A percentile compares a stretch with the other conserved stretches of the same genome.
Evolutionary conservation across 148 eudicot species (phyloP).

Genomic region (Suaeda aralocaspica): DNA sequence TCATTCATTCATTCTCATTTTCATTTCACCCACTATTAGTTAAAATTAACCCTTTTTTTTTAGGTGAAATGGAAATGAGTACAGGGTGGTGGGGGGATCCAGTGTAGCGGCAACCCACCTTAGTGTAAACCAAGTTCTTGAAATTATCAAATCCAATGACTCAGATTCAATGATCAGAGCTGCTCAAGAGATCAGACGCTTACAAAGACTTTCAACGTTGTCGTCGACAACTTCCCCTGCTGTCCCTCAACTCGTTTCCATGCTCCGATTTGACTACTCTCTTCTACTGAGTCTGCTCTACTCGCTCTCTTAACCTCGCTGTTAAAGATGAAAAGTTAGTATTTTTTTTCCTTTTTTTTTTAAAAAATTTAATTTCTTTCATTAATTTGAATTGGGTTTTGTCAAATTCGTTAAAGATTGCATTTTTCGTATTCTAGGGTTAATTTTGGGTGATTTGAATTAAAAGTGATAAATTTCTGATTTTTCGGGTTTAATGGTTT

Average conservation of each 20-base stretch:
- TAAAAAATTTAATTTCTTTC: no score
- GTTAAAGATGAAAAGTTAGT: slow-evolving; percentile 87
- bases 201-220: slow-evolving; percentile 86
- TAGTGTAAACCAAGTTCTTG: slow-evolving; percentile 42
- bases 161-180: slow-evolving; percentile 39
- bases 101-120: slow-evolving; percentile 26
- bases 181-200: slow-evolving; percentile 86
- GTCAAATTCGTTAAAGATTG: no score
- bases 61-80: no score
- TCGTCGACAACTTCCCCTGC: slow-evolving; percentile 75
- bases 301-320: slow-evolving; percentile 89
- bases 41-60: neutral
- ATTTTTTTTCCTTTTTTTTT: neutral
- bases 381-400: no score
- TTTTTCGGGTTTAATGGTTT: no score
- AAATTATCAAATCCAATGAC: slow-evolving; percentile 54
- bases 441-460: no score
- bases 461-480: no score
- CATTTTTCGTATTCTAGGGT: no score
- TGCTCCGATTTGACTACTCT: slow-evolving; percentile 54
- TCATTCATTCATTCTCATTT: no score
- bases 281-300: slow-evolving; percentile 65
- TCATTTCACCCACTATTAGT: no score
- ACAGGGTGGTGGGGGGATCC: no score
- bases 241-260: slow-evolving; percentile 61